Percentiles rank a stretch among this genome's conserved stretches.
Evolutionary conservation across 1,139 yeast species (phyloP).

Genomic region (Saccharomyces hybrid): DNA sequence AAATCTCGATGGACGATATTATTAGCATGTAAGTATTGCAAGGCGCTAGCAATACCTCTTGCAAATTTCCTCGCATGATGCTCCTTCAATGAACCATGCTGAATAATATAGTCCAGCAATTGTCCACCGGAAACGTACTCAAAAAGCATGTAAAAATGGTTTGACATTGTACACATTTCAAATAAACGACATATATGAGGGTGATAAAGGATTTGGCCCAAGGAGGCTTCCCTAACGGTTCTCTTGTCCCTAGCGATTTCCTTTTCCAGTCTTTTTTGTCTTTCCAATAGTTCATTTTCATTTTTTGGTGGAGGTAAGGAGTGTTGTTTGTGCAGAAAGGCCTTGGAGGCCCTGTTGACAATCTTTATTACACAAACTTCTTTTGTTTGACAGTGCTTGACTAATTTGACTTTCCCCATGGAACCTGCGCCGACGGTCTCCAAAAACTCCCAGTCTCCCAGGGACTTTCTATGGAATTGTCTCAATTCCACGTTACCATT

Average conservation of each 20-base stretch:
- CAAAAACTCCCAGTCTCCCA: slow-evolving; percentile 95
- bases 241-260: slow-evolving; percentile 88
- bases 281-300: slow-evolving; percentile 50
- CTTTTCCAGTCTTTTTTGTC: slow-evolving; percentile 70
- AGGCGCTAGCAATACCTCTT: slow-evolving; percentile 90
- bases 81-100: slow-evolving; percentile 92
- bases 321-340: slow-evolving; percentile 69
- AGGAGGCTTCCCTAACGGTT: slow-evolving; percentile 89
- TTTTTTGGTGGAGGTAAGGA: slow-evolving; percentile 57
- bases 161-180: slow-evolving; percentile 94
- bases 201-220: slow-evolving; percentile 83
- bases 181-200: slow-evolving; percentile 87
- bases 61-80: slow-evolving; percentile 92
- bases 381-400: slow-evolving; percentile 71
- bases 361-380: slow-evolving; percentile 85
- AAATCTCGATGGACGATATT: slow-evolving; percentile 95
- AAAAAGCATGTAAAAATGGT: slow-evolving; percentile 92
- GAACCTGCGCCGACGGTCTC: slow-evolving; percentile 97
- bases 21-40: slow-evolving; percentile 87
- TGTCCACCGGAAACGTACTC: slow-evolving; percentile 98
- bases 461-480: slow-evolving; percentile 75
- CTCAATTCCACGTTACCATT: slow-evolving; percentile 28
- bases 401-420: slow-evolving; percentile 96
- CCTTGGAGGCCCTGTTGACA: slow-evolving; percentile 70
- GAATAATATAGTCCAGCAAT: slow-evolving; percentile 91